Conservation (phyloP, 805 yeast genomes). For the Wickerhamiella bombiphila region DNA sequence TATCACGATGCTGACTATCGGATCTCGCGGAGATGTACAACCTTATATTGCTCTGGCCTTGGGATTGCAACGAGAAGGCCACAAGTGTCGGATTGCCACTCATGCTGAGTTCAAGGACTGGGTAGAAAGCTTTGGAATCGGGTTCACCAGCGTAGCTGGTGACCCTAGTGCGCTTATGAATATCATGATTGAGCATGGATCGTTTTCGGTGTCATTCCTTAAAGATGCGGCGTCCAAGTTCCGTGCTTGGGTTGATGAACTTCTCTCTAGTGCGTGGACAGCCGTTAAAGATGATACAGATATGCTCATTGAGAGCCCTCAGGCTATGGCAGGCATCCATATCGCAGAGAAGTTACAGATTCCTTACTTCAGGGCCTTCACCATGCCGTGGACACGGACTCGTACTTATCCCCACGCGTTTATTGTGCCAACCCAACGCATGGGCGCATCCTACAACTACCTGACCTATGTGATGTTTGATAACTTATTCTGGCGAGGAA, state of each 20-base stretch:
- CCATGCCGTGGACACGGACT: constrained; percentile 98
- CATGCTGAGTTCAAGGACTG: constrained; percentile 70
- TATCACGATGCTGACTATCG: constrained; percentile 70
- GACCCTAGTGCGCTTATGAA: constrained; percentile 87
- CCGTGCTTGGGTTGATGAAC: constrained; percentile 66
- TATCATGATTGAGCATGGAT: constrained; percentile 81
- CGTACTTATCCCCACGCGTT: constrained; percentile 95
- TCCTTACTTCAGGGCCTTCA: constrained; percentile 87
- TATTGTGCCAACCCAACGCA: constrained; percentile 81
- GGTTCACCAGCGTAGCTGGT: constrained; percentile 69
- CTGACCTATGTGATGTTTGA: constrained; percentile 89
- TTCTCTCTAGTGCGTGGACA: constrained; percentile 61
- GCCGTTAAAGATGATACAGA: constrained; percentile 72
- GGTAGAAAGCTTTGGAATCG: constrained; percentile 52
- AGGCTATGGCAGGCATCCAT: constrained; percentile 90
- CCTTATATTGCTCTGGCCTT: constrained; percentile 86
- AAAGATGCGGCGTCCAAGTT: constrained; percentile 73
- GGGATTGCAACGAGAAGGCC: constrained; percentile 70
- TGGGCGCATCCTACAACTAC: constrained; percentile 86
- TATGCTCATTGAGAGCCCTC: constrained; percentile 83
- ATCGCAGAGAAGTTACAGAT: constrained; percentile 83
- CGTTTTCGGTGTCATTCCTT: constrained; percentile 67
- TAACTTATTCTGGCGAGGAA: constrained; percentile 86
- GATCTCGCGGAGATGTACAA: constrained; percentile 94
- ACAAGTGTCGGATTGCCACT: constrained; percentile 68